Conservation (phyloP, 306 rosid species). For the Pterocarpus macrocarpus region DNA sequence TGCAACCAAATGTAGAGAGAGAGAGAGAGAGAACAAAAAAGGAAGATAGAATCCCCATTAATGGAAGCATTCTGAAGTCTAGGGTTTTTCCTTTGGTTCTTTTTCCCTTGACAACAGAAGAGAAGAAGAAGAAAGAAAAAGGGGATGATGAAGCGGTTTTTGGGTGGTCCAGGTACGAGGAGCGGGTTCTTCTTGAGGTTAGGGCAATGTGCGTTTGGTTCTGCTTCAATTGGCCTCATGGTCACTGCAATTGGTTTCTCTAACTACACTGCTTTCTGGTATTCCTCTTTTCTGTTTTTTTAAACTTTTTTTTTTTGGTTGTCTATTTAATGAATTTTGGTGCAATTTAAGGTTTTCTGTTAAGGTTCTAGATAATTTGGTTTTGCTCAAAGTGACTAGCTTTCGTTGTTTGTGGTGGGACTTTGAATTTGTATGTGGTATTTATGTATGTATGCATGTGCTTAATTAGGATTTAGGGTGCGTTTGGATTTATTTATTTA, state of each 20-base stretch:
- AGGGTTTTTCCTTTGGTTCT: constrained; percentile 35
- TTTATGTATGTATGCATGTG: not conserved
- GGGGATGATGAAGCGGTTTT: constrained; percentile 62
- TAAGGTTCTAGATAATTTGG: not conserved
- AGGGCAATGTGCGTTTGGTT: constrained; percentile 82
- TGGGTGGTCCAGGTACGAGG: constrained; percentile 86
- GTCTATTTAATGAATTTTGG: not conserved
- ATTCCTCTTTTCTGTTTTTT: constrained; percentile 1
- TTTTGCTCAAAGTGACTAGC: not conserved
- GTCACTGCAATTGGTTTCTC: constrained; percentile 78
- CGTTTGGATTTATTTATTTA: not conserved
- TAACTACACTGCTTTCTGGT: constrained; percentile 89
- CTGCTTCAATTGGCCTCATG: constrained; percentile 80
- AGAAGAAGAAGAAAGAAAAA: constrained; percentile 2
- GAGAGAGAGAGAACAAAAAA: not conserved
- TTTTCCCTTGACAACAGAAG: not conserved
- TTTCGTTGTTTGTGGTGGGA: not conserved
- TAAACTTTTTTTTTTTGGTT: too few species aligned
- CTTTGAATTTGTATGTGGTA: not conserved
- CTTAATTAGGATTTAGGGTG: constrained; percentile 25
- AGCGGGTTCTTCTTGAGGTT: constrained; percentile 76
- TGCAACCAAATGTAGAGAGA: not conserved
- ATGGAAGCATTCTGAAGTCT: constrained; percentile 52
- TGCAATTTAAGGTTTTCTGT: not conserved
- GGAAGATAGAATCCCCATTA: not conserved